Base-by-base conservation (phyloP, 257 asterid species). In the Ajuga chamaepitys region DNA sequence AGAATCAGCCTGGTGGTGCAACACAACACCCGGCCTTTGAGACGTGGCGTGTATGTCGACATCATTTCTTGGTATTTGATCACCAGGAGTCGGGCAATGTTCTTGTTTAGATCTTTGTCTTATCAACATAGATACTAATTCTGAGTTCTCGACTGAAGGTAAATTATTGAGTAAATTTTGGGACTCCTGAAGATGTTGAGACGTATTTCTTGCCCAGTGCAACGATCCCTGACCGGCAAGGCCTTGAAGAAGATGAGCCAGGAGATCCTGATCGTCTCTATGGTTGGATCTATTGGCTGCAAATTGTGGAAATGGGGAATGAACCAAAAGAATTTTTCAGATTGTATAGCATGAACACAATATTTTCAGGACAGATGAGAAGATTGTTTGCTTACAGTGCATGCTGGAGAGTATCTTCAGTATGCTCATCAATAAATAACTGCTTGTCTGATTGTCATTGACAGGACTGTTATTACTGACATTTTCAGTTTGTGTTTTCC, bases 331-430 rank as follows among this genome's bases (percentile, higher is more conserved):
- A 41, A 51, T 9, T 47, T 60, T 20, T 2, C 50, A 20, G 16
- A 58, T 55, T 38, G 25, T 67, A 22, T 45, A 32, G 14, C 58
- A 71, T 7, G 55, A 73, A 22, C 9, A 61, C 24, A 63, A 9
- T 41, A 53, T 51, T 52, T 55, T 32, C 16, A 17, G 30, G 13
- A 38, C 38, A 58, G 61, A 34, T 50, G 42, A 54, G 40, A 54
- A 47, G 38, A 70, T 24, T 11, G 60, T 64, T 67, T 64, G 64
- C 93, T 89, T 75, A 86, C 96, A 76, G 68, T 89, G 88, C 78
- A 86, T 64, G 77, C 79, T 78, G 78, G 96, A 80, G 73, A 89
- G 95, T 72, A 85, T 83, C 85, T 81, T 86, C 24, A 86, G 80
- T 53, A 89, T 54, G 77, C 82, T 81, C 87, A 83, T 86, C 77